These are phyloP conservation scores for Candida sp. DNA, from an alignment of 1,139 yeast genomes.

Conservation along the genomic window DNA sequence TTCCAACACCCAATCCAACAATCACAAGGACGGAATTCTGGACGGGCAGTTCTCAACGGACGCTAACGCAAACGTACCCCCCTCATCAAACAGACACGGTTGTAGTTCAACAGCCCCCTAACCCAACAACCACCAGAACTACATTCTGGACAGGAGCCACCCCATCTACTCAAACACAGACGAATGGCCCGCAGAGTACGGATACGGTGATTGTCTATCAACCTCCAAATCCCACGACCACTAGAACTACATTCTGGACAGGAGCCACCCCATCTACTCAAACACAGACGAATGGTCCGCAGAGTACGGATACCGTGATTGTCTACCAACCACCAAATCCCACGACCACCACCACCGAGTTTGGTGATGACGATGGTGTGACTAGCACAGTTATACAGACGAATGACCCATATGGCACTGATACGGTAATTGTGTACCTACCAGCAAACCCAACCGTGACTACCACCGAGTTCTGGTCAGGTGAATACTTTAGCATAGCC, in stretches of 20 bases:
- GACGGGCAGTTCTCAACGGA: neutral
- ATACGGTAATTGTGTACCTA: slow-evolving; percentile 22
- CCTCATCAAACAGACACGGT: slow-evolving; percentile 19
- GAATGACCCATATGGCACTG: slow-evolving; percentile 15
- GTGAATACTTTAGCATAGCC: too few species aligned
- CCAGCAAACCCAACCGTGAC: slow-evolving; percentile 19
- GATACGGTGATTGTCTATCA: slow-evolving; percentile 5
- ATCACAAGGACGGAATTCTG: neutral
- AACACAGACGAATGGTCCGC: slow-evolving; percentile 4
- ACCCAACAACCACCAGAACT: slow-evolving; percentile 17
- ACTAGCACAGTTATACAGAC: neutral
- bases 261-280: slow-evolving; percentile 13
- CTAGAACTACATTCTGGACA: slow-evolving; percentile 8
- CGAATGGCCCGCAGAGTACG: neutral
- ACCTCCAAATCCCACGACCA: neutral
- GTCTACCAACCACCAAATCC: slow-evolving; percentile 10
- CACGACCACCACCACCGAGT: slow-evolving; percentile 12
- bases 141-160: neutral
- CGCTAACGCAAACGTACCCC: slow-evolving; percentile 12
- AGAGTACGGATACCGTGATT: slow-evolving; percentile 16
- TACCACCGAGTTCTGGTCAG: slow-evolving; percentile 15
- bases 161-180: neutral
- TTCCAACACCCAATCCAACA: slow-evolving; percentile 17
- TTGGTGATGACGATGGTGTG: slow-evolving; percentile 6
- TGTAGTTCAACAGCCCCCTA: slow-evolving; percentile 20